Base-by-base conservation (phyloP, 306 rosid genomes). In the Sicyos baderoa region DNA sequence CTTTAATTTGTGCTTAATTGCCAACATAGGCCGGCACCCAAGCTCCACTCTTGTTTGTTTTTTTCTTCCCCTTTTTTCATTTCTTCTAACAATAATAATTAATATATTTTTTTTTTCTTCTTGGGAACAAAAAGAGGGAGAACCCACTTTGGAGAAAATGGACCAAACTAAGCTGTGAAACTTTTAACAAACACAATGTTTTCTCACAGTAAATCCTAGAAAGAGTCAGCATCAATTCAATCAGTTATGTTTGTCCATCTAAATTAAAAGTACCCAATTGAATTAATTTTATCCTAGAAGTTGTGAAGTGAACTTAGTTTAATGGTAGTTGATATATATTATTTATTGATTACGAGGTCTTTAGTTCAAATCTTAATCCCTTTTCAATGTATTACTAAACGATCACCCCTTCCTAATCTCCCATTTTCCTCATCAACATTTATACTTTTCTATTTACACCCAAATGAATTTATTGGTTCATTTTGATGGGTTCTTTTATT, bases 11-110 rank as follows among this genome's bases (percentile, higher is more conserved):
- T 66, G 71, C 35, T 21, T 44, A 45, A 22, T 66, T 23, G 55
- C 42, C 54, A 21, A 66, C 55, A 7, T 66, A 47, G 71, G 71
- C 71, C 71, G 71, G 71, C 71, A 66, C 52, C 1, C 17, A 25
- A 65, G 2, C 7, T 65, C 29, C 21, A 13, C 40, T 65, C 37
- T 21, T 45, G 0, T 21, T 65, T 13, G 7, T 13, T 45, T 64
- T 5, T 14, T 45, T 45, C 12, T 9, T 40, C 12, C 45, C 45
- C 29, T 25, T 37, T 40, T 40, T 40, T 40, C 11, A 40, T 40
- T 40, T 40, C 45, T 40, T 40, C 9, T 7, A 40, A 7, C 45
- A 40, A 40, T 40, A 4, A 37, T 37, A 1, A 37, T 37, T 7
- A 37, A 37, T 37, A 1, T 6, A 6, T 37, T 37, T 7, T 37